Base-by-base conservation (phyloP, 169 alveolate genomes). In the Plasmodium cynomolgi region DNA sequence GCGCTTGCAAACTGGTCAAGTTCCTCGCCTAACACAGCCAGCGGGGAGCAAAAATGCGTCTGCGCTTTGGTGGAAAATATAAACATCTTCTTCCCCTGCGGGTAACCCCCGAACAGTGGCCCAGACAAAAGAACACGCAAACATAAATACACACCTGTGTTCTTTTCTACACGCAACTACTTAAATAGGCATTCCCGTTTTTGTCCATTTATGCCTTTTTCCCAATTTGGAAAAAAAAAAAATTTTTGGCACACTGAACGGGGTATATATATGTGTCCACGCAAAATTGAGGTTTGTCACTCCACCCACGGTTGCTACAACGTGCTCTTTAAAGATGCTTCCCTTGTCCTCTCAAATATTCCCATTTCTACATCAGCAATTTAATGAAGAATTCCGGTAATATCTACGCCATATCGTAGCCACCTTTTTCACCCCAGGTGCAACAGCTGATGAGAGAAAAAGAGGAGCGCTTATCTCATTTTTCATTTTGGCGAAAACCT, bases 401-500 rank as follows among this genome's bases (percentile, higher is more conserved):
- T 62, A 23, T 20, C 17, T 62, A 62, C 34, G 11, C 34, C 29
- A 1, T 62, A 62, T 62, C 17, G n/a, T 62, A 31, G 37, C 34
- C 34, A 23, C 34, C 37, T 6, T 62, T 62, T 62, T 62, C 77
- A 62, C 29, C 29, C 2, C 13, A 62, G 34, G 37, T 62, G 77
- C 33, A 62, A 26, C 77, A n/a, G 34, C 3, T 62, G 17, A n/a
- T 62, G 34, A 9, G 29, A 20, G 37, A 62, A 62, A 62, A 62
- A 62, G 34, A 7, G 34, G 37, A 15, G 77, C 6, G 37, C 77
- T 68, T 5, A 11, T 6, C 37, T 26, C 17, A 68, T 68, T 20
- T 9, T 68, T 68, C 31, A 68, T 68, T 68, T 58, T 82, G 11
- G 37, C 15, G 56, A 41, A 72, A 84, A 71, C 83, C 83, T 84